phyloP scores from a whole-genome alignment of 805 yeast genomes.

The Metschnikowia peoriensis region DNA sequence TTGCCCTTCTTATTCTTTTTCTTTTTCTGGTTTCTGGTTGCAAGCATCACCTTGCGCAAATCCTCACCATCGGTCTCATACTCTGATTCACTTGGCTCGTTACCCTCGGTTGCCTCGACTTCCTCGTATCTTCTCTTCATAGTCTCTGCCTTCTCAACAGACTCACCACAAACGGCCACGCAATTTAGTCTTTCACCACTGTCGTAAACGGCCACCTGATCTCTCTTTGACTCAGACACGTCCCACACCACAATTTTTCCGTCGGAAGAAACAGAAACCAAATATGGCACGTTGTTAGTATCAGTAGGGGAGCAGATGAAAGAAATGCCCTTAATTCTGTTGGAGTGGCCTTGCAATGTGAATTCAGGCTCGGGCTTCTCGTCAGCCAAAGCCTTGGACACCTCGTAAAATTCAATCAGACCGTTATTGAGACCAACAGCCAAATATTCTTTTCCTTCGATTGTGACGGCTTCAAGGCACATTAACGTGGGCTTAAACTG shows the following conservation, averaged over 20 bases:
- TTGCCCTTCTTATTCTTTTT: slow-evolving; percentile 32
- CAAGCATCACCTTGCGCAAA: slow-evolving; percentile 55
- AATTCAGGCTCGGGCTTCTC: slow-evolving; percentile 48
- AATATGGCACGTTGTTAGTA: slow-evolving; percentile 38
- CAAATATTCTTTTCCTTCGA: slow-evolving; percentile 54
- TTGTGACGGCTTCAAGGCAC: slow-evolving; percentile 54
- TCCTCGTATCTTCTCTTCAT: slow-evolving; percentile 57
- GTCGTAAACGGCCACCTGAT: slow-evolving; percentile 87
- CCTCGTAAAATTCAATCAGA: slow-evolving; percentile 53
- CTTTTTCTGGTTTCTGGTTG: slow-evolving; percentile 42
- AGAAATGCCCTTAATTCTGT: slow-evolving; percentile 78
- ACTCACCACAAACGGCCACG: slow-evolving; percentile 71
- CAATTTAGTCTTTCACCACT: slow-evolving; percentile 91
- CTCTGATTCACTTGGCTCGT: slow-evolving; percentile 57
- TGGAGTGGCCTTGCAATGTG: slow-evolving; percentile 74
- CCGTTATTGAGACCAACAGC: slow-evolving; percentile 76
- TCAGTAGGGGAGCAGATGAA: slow-evolving; percentile 42
- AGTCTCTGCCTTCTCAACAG: slow-evolving; percentile 67
- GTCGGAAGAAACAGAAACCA: slow-evolving; percentile 87
- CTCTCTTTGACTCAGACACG: slow-evolving; percentile 46
- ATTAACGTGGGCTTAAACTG: slow-evolving; percentile 59
- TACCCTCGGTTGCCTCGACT: slow-evolving; percentile 30
- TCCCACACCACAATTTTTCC: slow-evolving; percentile 95
- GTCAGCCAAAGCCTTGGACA: slow-evolving; percentile 21
- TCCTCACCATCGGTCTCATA: slow-evolving; percentile 76